phyloP scores from a whole-genome alignment of 2,329 filamentous ascomycete species.

The Fusarium sp. region DNA sequence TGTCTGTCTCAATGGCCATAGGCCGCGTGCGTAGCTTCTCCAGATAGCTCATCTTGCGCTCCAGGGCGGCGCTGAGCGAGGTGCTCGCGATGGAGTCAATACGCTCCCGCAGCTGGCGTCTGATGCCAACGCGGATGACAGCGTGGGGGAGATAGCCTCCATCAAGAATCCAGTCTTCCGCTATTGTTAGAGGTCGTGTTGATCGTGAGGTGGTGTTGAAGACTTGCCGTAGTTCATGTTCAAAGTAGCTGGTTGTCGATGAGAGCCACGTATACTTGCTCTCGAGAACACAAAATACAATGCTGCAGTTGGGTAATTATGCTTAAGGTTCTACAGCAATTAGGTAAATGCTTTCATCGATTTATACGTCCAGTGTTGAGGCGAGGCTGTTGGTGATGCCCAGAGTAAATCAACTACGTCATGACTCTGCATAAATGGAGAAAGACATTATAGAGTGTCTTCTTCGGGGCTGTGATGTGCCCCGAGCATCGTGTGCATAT shows the following conservation, averaged over 20 bases:
- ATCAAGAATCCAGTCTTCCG: constrained; percentile 72
- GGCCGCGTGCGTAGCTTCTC: constrained; percentile 71
- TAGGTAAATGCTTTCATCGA: background rate
- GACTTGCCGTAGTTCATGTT: constrained; percentile 37
- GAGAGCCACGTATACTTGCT: constrained; percentile 3
- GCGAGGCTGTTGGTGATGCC: constrained; percentile 9
- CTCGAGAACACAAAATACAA: background rate
- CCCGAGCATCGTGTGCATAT: constrained; percentile 2
- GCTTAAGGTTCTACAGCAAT: background rate
- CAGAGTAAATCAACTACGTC: constrained; percentile 9
- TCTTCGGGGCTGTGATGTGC: background rate
- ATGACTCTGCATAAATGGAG: background rate
- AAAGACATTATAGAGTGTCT: background rate
- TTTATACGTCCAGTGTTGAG: background rate
- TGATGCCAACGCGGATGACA: constrained; percentile 76
- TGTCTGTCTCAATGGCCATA: constrained; percentile 78
- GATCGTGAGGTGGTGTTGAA: background rate
- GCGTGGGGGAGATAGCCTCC: constrained; percentile 75
- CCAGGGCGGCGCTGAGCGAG: constrained; percentile 67
- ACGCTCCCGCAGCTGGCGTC: constrained; percentile 75
- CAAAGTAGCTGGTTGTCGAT: background rate
- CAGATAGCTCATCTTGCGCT: constrained; percentile 76
- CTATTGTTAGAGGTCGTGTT: background rate
- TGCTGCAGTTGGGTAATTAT: no score
- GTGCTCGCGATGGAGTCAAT: constrained; percentile 68